Evolutionary conservation across 495 filamentous ascomycete species (phyloP).

Genomic region (Amorphotheca resinae): DNA sequence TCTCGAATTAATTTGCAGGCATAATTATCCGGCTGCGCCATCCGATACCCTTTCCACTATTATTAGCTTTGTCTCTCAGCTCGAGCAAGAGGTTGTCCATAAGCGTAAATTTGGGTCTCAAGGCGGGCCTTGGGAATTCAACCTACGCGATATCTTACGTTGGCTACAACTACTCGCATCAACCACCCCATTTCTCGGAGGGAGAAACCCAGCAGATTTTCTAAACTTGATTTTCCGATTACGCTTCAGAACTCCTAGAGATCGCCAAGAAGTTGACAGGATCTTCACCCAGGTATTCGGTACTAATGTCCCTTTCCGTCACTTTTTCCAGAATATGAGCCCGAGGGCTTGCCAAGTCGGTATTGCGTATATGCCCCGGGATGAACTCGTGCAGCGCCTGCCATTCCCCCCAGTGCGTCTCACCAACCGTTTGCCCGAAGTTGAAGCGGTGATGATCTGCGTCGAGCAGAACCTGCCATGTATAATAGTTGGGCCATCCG

Average conservation of each 20-base stretch:
- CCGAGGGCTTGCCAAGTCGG: slow-evolving; percentile 64
- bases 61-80: slow-evolving; percentile 65
- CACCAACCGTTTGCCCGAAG: slow-evolving; percentile 45
- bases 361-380: slow-evolving; percentile 52
- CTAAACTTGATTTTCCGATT: slow-evolving; percentile 76
- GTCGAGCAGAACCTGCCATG: slow-evolving; percentile 77
- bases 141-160: slow-evolving; percentile 79
- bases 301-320: slow-evolving; percentile 22
- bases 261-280: slow-evolving; percentile 47
- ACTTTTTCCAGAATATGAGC: slow-evolving; percentile 51
- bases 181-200: slow-evolving; percentile 39
- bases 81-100: slow-evolving; percentile 58
- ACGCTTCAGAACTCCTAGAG: slow-evolving; percentile 62
- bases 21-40: slow-evolving; percentile 54
- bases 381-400: slow-evolving; percentile 41
- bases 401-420: slow-evolving; percentile 42
- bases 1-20: slow-evolving; percentile 65
- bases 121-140: slow-evolving; percentile 95
- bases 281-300: slow-evolving; percentile 49
- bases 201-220: slow-evolving; percentile 50
- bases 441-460: slow-evolving; percentile 81
- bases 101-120: slow-evolving; percentile 57
- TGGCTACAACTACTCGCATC: slow-evolving; percentile 68
- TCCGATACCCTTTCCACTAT: slow-evolving; percentile 43
- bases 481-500: slow-evolving; percentile 76